phyloP scores from a whole-genome alignment of 2,329 filamentous ascomycete genomes.

The Ploettnerulaceae sp. region DNA sequence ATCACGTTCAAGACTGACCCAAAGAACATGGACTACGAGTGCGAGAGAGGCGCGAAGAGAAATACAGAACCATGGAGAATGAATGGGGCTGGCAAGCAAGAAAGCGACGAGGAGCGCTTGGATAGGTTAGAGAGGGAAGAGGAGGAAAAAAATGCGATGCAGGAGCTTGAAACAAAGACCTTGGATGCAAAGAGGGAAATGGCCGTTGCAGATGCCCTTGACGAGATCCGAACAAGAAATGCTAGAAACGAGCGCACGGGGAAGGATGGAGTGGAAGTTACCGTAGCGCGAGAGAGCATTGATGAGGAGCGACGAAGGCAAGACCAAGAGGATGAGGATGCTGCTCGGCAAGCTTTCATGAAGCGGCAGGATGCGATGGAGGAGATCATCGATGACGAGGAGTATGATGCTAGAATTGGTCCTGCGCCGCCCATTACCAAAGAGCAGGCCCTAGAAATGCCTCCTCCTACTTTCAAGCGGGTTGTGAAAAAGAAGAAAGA shows the following conservation, averaged over 20 bases:
- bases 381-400: constrained; percentile 34
- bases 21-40: constrained; percentile 86
- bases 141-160: constrained; percentile 86
- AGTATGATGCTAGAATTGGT: constrained; percentile 29
- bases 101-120: constrained; percentile 82
- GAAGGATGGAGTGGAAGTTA: constrained; percentile 60
- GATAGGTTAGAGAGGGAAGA: constrained; percentile 79
- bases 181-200: constrained; percentile 91
- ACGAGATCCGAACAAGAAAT: constrained; percentile 90
- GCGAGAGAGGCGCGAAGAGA: constrained; percentile 74
- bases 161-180: constrained; percentile 89
- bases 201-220: constrained; percentile 90
- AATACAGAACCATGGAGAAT: constrained; percentile 89
- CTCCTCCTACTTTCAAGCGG: constrained; percentile 66
- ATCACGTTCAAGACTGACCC: constrained; percentile 95
- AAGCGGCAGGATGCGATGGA: constrained; percentile 32
- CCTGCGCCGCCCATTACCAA: constrained; percentile 36
- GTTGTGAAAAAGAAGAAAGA: constrained; percentile 86
- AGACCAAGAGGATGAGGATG: constrained; percentile 79
- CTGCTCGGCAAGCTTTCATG: constrained; percentile 71
- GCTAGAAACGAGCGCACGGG: constrained; percentile 76
- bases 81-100: constrained; percentile 52
- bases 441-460: constrained; percentile 38
- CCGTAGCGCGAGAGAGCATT: constrained; percentile 45
- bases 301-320: constrained; percentile 60